Evolutionary conservation across 306 rosid species (phyloP).

Genomic region (Gastrolobium villosum): DNA sequence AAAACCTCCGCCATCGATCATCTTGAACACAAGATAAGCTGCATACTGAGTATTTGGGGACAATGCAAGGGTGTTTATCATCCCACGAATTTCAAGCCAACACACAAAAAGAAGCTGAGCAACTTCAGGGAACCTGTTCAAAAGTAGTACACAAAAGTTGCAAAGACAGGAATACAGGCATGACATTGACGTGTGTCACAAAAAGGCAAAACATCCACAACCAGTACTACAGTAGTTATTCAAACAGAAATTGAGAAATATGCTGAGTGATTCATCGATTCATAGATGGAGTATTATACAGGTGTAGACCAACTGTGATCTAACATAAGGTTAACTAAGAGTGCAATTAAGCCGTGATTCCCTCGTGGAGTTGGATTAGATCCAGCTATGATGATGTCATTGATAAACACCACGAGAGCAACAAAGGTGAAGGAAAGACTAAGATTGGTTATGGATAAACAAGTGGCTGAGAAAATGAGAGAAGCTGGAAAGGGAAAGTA

Average conservation of each 20-base stretch:
- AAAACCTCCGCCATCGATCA: slow-evolving; percentile 47
- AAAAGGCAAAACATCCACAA: neutral
- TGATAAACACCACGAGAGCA: no score
- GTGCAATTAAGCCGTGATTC: no score
- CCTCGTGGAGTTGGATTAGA: no score
- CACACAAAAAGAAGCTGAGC: slow-evolving; percentile 66
- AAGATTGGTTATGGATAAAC: no score
- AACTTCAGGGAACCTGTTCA: slow-evolving; percentile 69
- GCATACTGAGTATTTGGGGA: slow-evolving; percentile 66
- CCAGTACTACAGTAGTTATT: neutral
- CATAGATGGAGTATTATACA: neutral
- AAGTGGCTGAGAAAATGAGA: no score
- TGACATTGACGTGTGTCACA: neutral
- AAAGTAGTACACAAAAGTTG: neutral
- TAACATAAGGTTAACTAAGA: neutral
- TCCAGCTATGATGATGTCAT: no score
- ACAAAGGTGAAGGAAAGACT: no score
- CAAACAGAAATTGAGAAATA: neutral
- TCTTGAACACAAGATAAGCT: slow-evolving; percentile 70
- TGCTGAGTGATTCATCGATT: neutral
- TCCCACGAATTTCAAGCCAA: slow-evolving; percentile 75
- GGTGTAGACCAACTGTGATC: neutral
- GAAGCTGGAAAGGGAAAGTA: no score
- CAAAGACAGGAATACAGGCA: neutral
- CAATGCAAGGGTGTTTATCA: slow-evolving; percentile 51